Evolutionary conservation across 495 filamentous ascomycete species (phyloP), one percentile per base, ranked within the genome.

Genomic region (Aspergillus cavernicola): DNA sequence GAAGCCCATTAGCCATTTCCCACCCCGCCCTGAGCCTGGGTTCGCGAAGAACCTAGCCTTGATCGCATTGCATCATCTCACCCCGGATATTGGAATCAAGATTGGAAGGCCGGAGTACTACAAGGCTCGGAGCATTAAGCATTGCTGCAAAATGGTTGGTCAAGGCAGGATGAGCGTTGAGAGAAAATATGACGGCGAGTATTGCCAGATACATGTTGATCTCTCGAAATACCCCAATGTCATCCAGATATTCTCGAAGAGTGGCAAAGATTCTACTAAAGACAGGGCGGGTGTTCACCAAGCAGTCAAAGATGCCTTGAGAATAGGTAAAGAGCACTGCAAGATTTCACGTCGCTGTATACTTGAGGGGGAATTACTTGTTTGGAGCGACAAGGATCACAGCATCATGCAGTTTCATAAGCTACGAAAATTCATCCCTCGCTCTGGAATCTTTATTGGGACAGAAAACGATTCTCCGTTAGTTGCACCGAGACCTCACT

Each of bases 231-330:
- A 61, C 0, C 49, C 75, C 3, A 74, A 77, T 26, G 75, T 70
- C 31, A 83, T 95, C 8, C 84, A 85, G 39, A 89, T 96, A 23
- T 95, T 95, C 62, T 93, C 89, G 8, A 96, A 96, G 67, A 92
- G 88, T 54, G 89, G 90, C 32, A 92, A 92, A 60, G 88, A 95
- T 55, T 92, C 89, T 7, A 95, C 89, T 0, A 45, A 65, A 39
- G 90, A 95, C 66, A 79, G 87, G 23, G 61, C 61, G 19, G 76
- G 70, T 8, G 66, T 93, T 15, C 80, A 89, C 52, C 65, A 77
- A 42, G 76, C 59, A 22, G 60, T 73, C 19, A 70, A 69, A 26
- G 64, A 80, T 4, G 80, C 82, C 4, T 69, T 92, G 18, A 73
- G 73, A 46, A 74, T 92, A 16, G 81, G 80, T 2, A 61, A 65